phyloP scores from a whole-genome alignment of 2,329 filamentous ascomycete species.

The Sporothrix globosa region DNA sequence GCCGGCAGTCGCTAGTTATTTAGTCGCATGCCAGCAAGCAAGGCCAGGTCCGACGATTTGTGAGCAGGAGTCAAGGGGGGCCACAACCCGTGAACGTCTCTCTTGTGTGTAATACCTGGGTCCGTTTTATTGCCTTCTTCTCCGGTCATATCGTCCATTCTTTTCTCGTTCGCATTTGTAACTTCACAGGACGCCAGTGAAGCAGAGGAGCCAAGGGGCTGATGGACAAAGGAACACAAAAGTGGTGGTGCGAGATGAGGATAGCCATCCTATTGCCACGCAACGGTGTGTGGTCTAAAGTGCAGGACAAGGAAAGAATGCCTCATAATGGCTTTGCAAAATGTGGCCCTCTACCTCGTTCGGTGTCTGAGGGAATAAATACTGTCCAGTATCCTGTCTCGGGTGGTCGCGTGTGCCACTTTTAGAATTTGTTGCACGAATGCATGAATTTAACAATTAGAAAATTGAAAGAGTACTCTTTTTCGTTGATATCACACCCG shows the following conservation, averaged over 20 bases:
- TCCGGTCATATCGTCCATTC: too few species aligned
- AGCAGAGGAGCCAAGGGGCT: not conserved
- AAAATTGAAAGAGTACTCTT: not conserved
- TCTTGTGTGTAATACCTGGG: too few species aligned
- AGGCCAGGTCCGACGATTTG: not conserved
- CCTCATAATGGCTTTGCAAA: too few species aligned
- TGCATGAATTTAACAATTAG: too few species aligned
- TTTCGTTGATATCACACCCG: not conserved
- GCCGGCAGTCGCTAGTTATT: conserved; percentile 13
- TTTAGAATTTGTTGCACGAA: not conserved
- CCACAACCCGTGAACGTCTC: not conserved
- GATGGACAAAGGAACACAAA: conserved; percentile 15
- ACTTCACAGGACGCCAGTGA: too few species aligned
- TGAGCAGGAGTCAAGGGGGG: not conserved
- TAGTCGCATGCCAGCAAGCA: not conserved
- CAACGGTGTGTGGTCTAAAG: not conserved
- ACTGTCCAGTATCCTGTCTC: not conserved
- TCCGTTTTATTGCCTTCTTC: not conserved
- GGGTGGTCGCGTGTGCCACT: not conserved
- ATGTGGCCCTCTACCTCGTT: not conserved
- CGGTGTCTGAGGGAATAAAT: not conserved
- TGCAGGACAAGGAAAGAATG: too few species aligned
- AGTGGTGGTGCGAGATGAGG: not conserved
- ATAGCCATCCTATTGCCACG: not conserved
- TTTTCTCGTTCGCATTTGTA: not conserved